These are phyloP conservation scores for Verticillium nubilum DNA, from an alignment of 2,329 filamentous ascomycete species.

Conservation along the genomic window DNA sequence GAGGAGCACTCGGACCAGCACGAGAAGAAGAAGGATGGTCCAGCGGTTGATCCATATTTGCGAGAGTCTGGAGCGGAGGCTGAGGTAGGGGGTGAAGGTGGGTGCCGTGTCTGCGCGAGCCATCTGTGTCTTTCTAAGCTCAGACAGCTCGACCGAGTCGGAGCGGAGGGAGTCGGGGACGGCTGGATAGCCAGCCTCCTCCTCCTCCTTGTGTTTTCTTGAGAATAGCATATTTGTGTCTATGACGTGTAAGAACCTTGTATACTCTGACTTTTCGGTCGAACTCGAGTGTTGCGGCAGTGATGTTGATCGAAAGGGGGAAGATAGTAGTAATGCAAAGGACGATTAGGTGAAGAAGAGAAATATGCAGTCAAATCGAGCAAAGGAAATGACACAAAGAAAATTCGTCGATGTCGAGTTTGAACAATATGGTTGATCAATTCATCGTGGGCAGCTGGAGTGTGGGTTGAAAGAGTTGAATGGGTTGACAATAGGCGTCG, in stretches of 20 bases:
- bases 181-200: slow-evolving; percentile 23
- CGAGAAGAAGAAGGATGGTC: slow-evolving; percentile 83
- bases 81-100: slow-evolving; percentile 84
- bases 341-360: not conserved
- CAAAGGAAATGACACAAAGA: slow-evolving; percentile 10
- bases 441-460: slow-evolving; percentile 8
- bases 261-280: slow-evolving; percentile 1
- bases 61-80: slow-evolving; percentile 80
- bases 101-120: slow-evolving; percentile 52
- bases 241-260: slow-evolving; percentile 13
- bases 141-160: slow-evolving; percentile 28
- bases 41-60: slow-evolving; percentile 98
- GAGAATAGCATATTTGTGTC: slow-evolving; percentile 31
- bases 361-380: not conserved
- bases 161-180: slow-evolving; percentile 31
- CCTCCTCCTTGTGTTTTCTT: slow-evolving; percentile 22
- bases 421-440: slow-evolving; percentile 10
- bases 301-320: not conserved
- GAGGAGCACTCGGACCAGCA: slow-evolving; percentile 76
- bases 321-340: not conserved
- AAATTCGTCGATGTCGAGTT: slow-evolving; percentile 11
- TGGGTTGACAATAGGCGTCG: not conserved
- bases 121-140: slow-evolving; percentile 23
- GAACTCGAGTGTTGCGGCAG: not conserved
- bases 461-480: not conserved